Conservation (phyloP, 2,329 filamentous ascomycete species). For the Diaporthe humulicola region DNA sequence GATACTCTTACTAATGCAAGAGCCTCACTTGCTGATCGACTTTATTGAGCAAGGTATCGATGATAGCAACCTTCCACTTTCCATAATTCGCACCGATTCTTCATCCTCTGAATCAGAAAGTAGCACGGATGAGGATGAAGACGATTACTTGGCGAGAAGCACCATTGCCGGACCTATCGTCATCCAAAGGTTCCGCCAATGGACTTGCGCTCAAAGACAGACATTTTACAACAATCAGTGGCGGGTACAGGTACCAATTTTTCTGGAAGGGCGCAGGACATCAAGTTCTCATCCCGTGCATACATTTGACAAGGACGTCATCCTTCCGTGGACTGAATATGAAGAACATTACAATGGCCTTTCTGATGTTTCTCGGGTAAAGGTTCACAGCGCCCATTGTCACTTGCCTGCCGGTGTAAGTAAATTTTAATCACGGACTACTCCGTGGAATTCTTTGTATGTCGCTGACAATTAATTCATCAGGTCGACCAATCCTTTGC, state of each 20-base stretch:
- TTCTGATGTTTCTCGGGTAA: not conserved
- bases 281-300: not conserved
- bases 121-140: not conserved
- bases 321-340: conserved; percentile 12
- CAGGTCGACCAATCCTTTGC: not conserved
- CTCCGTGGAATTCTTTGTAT: no score
- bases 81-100: not conserved
- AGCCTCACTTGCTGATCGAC: not conserved
- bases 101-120: no score
- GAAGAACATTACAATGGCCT: not conserved
- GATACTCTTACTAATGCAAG: not conserved
- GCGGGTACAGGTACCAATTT: not conserved
- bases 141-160: not conserved
- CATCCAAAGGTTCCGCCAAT: not conserved
- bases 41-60: not conserved
- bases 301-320: not conserved
- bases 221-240: conserved; percentile 2
- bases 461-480: not conserved
- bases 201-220: not conserved
- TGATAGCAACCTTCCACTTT: not conserved
- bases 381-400: not conserved
- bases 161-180: not conserved
- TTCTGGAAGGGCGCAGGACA: not conserved
- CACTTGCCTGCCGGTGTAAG: not conserved
- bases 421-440: not conserved